phyloP scores from a whole-genome alignment of 768 basidiomycete species.

The Russula brevipes region DNA sequence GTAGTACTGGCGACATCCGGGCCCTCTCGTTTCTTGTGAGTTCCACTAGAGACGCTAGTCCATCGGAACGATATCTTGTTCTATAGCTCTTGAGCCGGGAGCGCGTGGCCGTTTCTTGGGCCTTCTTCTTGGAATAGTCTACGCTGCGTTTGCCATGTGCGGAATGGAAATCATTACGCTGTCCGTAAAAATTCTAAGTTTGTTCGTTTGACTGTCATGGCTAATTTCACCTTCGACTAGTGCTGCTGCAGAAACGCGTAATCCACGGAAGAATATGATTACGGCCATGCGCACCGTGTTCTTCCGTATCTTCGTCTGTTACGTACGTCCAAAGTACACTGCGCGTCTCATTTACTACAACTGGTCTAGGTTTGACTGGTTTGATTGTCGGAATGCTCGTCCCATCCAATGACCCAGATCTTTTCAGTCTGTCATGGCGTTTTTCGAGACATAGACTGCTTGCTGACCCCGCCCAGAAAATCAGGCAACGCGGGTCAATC shows the following conservation, averaged over 20 bases:
- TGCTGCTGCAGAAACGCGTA: conserved; percentile 25
- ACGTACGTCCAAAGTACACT: conserved; percentile 2
- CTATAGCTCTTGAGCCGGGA: conserved; percentile 22
- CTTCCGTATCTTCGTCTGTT: conserved; percentile 23
- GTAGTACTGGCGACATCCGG: conserved; percentile 24
- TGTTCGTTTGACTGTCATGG: not conserved
- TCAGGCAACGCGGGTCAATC: conserved; percentile 23
- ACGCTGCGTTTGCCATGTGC: conserved; percentile 24
- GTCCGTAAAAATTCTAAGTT: conserved; percentile 1
- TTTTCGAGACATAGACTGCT: not conserved
- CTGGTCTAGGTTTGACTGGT: conserved; percentile 18
- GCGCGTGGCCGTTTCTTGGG: conserved; percentile 22
- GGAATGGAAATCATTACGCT: conserved; percentile 25
- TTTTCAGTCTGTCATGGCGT: conserved; percentile 19
- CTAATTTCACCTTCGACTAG: conserved; percentile 11
- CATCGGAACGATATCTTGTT: not conserved
- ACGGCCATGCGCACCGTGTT: conserved; percentile 24
- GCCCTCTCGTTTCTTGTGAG: conserved; percentile 23
- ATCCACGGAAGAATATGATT: conserved; percentile 21
- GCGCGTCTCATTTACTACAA: not conserved
- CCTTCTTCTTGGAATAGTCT: conserved; percentile 21
- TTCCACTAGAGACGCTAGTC: not conserved
- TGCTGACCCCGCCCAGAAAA: conserved; percentile 9
- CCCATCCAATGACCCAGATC: conserved; percentile 23
- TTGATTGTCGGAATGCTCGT: conserved; percentile 25